A percentile compares a stretch with the other conserved stretches of the same genome.
These are phyloP conservation scores for Fusarium multiceps DNA, from an alignment of 2,329 filamentous ascomycete species.

Conservation along the genomic window DNA sequence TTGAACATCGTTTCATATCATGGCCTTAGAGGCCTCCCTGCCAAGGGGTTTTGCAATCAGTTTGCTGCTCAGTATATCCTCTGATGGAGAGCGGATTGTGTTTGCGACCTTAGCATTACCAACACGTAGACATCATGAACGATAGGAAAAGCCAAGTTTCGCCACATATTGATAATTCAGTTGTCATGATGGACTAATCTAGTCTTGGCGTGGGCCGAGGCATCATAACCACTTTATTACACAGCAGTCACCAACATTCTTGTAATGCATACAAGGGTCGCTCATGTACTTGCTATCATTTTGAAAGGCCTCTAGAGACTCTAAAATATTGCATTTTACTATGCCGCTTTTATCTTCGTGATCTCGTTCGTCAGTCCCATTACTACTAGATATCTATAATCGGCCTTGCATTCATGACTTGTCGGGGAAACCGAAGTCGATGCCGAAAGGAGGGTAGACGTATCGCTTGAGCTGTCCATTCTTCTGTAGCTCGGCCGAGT, in stretches of 20 bases:
- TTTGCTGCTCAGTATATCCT: not conserved
- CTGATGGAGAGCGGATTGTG: not conserved
- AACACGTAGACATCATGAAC: not conserved
- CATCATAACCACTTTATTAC: not conserved
- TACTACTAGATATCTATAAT: slow-evolving; percentile 12
- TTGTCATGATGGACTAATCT: not conserved
- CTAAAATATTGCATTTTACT: slow-evolving; percentile 13
- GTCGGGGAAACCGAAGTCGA: slow-evolving; percentile 79
- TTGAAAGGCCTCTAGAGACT: not conserved
- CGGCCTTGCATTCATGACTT: slow-evolving; percentile 56
- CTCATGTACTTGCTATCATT: not conserved
- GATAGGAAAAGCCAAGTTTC: not conserved
- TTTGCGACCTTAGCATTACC: not conserved
- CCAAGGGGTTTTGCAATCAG: not conserved
- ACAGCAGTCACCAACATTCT: not conserved
- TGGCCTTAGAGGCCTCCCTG: not conserved
- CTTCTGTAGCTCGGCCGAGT: slow-evolving; percentile 62
- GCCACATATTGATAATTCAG: not conserved
- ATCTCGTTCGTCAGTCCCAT: not conserved
- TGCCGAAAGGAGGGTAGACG: slow-evolving; percentile 75
- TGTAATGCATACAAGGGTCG: not conserved
- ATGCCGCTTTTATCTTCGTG: slow-evolving; percentile 12
- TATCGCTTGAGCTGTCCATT: slow-evolving; percentile 68
- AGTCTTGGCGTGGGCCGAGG: not conserved
- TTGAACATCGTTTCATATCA: not conserved